Evolutionary conservation across 371 early-diverging fungal genomes (phyloP).

Genomic region (Mucor sp.): DNA sequence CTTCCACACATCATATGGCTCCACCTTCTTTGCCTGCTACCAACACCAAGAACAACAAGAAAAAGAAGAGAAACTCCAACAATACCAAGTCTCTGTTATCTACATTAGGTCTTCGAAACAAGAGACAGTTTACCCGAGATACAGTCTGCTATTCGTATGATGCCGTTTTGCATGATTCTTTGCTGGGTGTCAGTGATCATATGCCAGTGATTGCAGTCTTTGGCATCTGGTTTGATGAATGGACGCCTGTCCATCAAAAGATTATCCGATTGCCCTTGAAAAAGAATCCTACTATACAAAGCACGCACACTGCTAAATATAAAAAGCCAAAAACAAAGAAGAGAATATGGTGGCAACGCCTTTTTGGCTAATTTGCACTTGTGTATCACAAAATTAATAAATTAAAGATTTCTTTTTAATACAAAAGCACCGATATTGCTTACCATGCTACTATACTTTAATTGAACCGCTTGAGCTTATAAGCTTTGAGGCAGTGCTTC

Average conservation of each 20-base stretch:
- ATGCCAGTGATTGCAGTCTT: conserved; percentile 62
- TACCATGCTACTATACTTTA: too few relatives aligned
- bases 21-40: not conserved
- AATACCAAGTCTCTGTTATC: not conserved
- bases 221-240: conserved; percentile 54
- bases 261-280: not conserved
- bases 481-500: too few relatives aligned
- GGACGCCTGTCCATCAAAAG: conserved; percentile 10
- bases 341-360: conserved; percentile 2
- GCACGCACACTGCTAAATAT: conserved; percentile 1
- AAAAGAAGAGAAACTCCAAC: not conserved
- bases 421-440: too few relatives aligned
- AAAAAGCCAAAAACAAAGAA: not conserved
- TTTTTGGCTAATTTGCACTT: conserved; percentile 1
- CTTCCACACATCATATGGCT: not conserved
- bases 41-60: not conserved
- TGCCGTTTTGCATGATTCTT: conserved; percentile 33
- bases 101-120: not conserved
- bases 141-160: conserved; percentile 41
- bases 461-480: too few relatives aligned
- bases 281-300: conserved; percentile 11
- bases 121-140: conserved; percentile 6
- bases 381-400: not conserved
- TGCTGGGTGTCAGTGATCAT: conserved; percentile 54
- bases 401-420: not conserved